Base-by-base conservation (phyloP, 2,329 filamentous ascomycete species). In the Tolypocladium amazonense region DNA sequence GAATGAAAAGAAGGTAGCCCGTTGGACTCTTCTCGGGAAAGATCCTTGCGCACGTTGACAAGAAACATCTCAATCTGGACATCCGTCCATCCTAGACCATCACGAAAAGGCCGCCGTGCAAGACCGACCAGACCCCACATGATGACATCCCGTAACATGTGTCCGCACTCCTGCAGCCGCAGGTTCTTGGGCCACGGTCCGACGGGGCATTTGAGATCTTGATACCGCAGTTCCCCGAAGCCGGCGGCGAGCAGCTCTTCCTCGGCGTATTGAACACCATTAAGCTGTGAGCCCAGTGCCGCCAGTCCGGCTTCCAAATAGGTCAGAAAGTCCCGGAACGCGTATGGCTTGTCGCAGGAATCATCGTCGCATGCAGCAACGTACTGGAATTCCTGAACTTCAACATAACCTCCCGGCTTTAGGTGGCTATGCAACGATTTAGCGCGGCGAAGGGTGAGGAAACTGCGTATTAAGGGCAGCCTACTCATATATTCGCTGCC, bases 321-420 rank as follows among this genome's bases (percentile, higher is more conserved):
- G 18, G 65, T 65, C 33, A 77, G 65, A 61, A 79, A 81, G 65
- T 81, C 78, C 30, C 77, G 73, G 65, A 77, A 73, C 7, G 79
- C 77, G 57, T 79, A 81, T 5, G 75, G 74, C 0, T 72, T 73
- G 25, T 72, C 66, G 47, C 77, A 76, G 1, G 76, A 74, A 52
- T 65, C 56, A 68, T 82, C 80, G 65, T 82, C 79, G 65, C 75
- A 76, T 12, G 70, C 69, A 4, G 76, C 69, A 15, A 63, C 63
- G 64, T 75, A 74, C 47, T 75, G 68, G 47, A 81, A 73, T 47
- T 82, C 80, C 60, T 79, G 76, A 30, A 81, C 65, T 63, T 82
- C 79, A 33, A 82, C 70, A 59, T 76, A 81, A 33, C 79, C 80
- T 37, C 79, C 79, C 1, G 80, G 79, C 61, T 81, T 80, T 11